Evolutionary conservation across 1,139 yeast species (phyloP).

Genomic region (Hemisphaericaspora xylofermentans): DNA sequence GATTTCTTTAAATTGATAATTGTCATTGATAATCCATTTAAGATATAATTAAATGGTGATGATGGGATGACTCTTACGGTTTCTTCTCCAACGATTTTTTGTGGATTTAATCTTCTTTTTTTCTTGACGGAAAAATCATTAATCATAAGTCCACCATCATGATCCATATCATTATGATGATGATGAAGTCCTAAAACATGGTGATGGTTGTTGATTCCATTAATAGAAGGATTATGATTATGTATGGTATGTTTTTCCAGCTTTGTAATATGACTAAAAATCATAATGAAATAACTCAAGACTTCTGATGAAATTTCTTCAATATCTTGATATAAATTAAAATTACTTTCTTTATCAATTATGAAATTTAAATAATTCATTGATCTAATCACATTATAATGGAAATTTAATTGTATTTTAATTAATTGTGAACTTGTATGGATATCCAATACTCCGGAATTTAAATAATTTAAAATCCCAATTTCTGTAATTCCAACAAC

Average conservation of each 20-base stretch:
- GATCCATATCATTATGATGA: constrained; percentile 33
- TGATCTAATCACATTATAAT: constrained; percentile 43
- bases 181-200: constrained; percentile 28
- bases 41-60: constrained; percentile 44
- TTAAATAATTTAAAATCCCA: constrained; percentile 29
- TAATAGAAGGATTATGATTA: constrained; percentile 16
- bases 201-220: constrained; percentile 15
- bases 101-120: constrained; percentile 25
- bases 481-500: constrained; percentile 27
- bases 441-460: constrained; percentile 40
- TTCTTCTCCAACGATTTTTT: constrained; percentile 10
- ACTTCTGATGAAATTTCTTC: constrained; percentile 41
- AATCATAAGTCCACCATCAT: constrained; percentile 49
- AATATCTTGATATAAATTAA: constrained; percentile 36
- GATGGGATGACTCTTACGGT: constrained; percentile 31
- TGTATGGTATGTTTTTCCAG: not conserved
- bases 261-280: constrained; percentile 36
- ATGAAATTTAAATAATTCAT: constrained; percentile 48
- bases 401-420: constrained; percentile 46
- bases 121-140: constrained; percentile 47
- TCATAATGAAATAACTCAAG: constrained; percentile 37
- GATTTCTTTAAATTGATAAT: constrained; percentile 47
- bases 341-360: constrained; percentile 45
- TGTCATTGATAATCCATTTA: constrained; percentile 47
- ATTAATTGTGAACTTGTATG: constrained; percentile 43